These are phyloP conservation scores for Psophocarpus tetragonolobus DNA, from an alignment of 306 rosid genomes.

Conservation along the genomic window DNA sequence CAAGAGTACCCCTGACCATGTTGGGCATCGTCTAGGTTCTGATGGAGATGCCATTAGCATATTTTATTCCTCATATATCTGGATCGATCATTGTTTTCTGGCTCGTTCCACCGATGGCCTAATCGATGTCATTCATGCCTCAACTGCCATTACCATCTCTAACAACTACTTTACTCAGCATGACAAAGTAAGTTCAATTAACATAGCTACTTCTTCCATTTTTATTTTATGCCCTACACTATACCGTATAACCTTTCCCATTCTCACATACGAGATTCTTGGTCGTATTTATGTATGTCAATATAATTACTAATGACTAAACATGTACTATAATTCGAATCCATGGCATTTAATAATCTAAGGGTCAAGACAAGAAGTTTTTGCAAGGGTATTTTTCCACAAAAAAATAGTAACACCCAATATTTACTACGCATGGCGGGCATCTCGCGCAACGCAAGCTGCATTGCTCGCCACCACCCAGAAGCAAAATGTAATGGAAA, in stretches of 20 bases:
- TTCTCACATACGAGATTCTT: background rate
- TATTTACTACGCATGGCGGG: too few species aligned
- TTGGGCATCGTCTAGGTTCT: conserved; percentile 61
- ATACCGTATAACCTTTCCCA: background rate
- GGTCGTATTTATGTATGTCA: background rate
- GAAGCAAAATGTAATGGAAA: too few species aligned
- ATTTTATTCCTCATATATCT: conserved; percentile 60
- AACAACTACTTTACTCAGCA: conserved; percentile 81
- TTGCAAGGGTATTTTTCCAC: too few species aligned
- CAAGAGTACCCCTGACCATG: conserved; percentile 56
- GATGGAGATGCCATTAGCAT: conserved; percentile 80
- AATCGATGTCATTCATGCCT: conserved; percentile 67
- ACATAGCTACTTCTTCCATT: background rate
- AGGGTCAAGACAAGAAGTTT: too few species aligned
- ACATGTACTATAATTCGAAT: too few species aligned
- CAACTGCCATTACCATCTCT: conserved; percentile 70
- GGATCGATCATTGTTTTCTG: conserved; percentile 81
- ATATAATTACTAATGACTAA: background rate
- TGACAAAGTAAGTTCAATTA: conserved; percentile 56
- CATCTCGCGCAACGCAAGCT: too few species aligned
- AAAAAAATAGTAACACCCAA: too few species aligned
- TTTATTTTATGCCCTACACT: background rate
- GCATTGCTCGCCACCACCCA: too few species aligned
- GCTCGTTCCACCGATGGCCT: conserved; percentile 63
- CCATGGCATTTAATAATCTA: too few species aligned